A percentile compares a stretch with the other conserved stretches of the same genome.
These are phyloP conservation scores for Peterozyma xylosa DNA, from an alignment of 805 yeast genomes.

Conservation along the genomic window DNA sequence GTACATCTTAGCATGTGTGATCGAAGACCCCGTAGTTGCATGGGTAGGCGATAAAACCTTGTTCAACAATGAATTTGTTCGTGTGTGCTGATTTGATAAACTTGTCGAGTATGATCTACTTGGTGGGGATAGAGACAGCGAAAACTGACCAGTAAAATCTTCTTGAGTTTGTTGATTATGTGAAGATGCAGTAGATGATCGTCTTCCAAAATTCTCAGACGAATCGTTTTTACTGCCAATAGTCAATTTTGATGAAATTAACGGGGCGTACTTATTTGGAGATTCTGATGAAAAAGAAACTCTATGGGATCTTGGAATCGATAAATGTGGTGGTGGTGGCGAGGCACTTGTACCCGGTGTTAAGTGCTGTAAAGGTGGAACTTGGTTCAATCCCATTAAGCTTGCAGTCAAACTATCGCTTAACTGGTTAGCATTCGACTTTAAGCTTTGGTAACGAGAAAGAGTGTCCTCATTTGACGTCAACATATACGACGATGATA, in stretches of 20 bases:
- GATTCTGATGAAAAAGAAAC: slow-evolving; percentile 1
- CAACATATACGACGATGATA: slow-evolving; percentile 18
- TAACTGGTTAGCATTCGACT: slow-evolving; percentile 10
- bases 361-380: neutral
- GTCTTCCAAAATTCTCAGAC: neutral
- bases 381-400: slow-evolving; percentile 4
- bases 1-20: slow-evolving; percentile 25
- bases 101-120: neutral
- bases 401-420: slow-evolving; percentile 11
- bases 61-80: neutral
- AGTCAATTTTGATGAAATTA: neutral
- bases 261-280: slow-evolving; percentile 4
- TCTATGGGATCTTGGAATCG: slow-evolving; percentile 2
- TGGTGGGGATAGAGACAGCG: neutral
- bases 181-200: neutral
- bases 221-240: neutral
- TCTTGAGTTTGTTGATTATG: neutral
- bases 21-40: slow-evolving; percentile 21
- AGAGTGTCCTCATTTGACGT: slow-evolving; percentile 7
- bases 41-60: slow-evolving; percentile 17
- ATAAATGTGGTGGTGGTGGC: neutral
- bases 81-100: neutral
- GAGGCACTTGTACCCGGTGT: neutral
- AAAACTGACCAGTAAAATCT: neutral
- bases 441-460: slow-evolving; percentile 10